Evolutionary conservation across 2,329 filamentous ascomycete species (phyloP).

Genomic region (Clarireedia hainanense): DNA sequence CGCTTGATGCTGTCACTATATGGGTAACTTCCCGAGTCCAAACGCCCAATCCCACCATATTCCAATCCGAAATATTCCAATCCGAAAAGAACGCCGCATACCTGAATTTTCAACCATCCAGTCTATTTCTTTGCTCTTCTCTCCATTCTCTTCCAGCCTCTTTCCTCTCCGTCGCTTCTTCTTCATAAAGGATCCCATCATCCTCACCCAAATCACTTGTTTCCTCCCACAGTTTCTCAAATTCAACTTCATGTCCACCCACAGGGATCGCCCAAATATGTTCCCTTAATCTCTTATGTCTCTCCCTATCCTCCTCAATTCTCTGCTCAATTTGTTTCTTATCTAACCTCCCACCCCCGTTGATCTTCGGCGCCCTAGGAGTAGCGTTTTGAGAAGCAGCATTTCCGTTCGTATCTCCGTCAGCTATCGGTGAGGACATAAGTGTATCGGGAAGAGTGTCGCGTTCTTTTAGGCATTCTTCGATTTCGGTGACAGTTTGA

Average conservation of each 20-base stretch:
- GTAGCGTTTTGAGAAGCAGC: slow-evolving; percentile 13
- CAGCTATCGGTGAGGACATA: slow-evolving; percentile 5
- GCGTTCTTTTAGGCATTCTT: slow-evolving; percentile 73
- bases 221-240: slow-evolving; percentile 78
- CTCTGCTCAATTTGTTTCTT: slow-evolving; percentile 89
- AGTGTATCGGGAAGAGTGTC: slow-evolving; percentile 20
- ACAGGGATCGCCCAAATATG: slow-evolving; percentile 83
- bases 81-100: no score
- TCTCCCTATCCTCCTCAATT: slow-evolving; percentile 92
- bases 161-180: slow-evolving; percentile 49
- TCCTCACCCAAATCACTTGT: slow-evolving; percentile 82
- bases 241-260: slow-evolving; percentile 46
- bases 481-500: slow-evolving; percentile 70
- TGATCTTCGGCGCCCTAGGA: slow-evolving; percentile 1
- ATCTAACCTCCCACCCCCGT: slow-evolving; percentile 46
- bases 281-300: slow-evolving; percentile 86
- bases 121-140: slow-evolving; percentile 17
- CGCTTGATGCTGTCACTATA: no score
- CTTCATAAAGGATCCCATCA: slow-evolving; percentile 66
- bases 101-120: no score
- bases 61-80: no score
- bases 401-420: slow-evolving; percentile 18
- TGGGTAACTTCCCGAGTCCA: no score
- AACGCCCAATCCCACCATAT: no score
- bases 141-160: slow-evolving; percentile 21